Evolutionary conservation across 2,329 filamentous ascomycete species (phyloP), one percentile per base, ranked within the genome.

Genomic region (Paecilomyces sp.): DNA sequence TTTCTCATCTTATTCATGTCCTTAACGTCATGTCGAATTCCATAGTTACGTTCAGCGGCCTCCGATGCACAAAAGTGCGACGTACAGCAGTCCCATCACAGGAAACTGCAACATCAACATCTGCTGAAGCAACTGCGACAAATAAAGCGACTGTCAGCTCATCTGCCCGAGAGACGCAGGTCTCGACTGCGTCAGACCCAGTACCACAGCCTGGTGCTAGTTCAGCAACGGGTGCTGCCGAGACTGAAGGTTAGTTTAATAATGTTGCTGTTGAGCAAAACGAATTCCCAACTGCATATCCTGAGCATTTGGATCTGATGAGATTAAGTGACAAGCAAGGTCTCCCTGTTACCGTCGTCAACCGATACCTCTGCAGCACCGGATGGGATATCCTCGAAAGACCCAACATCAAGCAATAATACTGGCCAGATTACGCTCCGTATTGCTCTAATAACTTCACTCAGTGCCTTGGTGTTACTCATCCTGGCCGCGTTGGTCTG

Each of bases 401-500:
- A 47, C n/a, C n/a, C n/a, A 9, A 5, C 41, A 33, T 5, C 31
- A 47, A 47, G n/a, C 41, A n/a, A 47, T 47, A 47, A 8, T 47
- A 47, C 15, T 3, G n/a, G 41, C 41, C 41, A 47, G 41, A 47
- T 1, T n/a, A 54, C 63, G 3, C 60, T 67, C 18, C 63, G 64
- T n/a, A 59, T 61, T 6, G 65, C 74, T 31, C 63, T 73, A 34
- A 73, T 71, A 1, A 67, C 68, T 47, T 58, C 67, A 6, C 41
- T 75, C 15, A 71, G 71, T 9, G 68, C 62, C 18, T 50, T 68
- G 11, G 66, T 62, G 4, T 63, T 71, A 31, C 57, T 69, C 22
- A 58, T 66, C 3, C 60, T 73, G 18, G 58, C 63, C 3, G 47
- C 70, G 9, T 55, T 73, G 6, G 63, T 66, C 56, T 66, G 65